phyloP scores from a whole-genome alignment of 2,329 filamentous ascomycete genomes.

The Cryphonectria nitschkei region DNA sequence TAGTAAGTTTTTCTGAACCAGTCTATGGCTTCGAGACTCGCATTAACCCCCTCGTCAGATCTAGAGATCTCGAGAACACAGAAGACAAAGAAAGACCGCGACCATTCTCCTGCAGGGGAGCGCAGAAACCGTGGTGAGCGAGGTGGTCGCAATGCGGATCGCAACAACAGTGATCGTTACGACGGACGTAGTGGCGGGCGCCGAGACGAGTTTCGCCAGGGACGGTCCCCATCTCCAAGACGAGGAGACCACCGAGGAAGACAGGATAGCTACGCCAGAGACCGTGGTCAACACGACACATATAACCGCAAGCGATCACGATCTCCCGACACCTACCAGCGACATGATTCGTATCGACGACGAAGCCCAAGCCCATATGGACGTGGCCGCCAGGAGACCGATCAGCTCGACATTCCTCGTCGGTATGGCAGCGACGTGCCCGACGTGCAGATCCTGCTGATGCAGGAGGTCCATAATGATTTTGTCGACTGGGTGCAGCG shows the following conservation, averaged over 20 bases:
- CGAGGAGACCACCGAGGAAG: constrained; percentile 58
- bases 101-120: constrained; percentile 60
- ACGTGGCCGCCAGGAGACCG: constrained; percentile 53
- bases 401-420: constrained; percentile 72
- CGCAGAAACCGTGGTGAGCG: constrained; percentile 45
- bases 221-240: constrained; percentile 62
- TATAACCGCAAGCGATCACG: constrained; percentile 60
- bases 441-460: constrained; percentile 84
- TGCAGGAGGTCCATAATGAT: constrained; percentile 76
- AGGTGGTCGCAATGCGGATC: constrained; percentile 51
- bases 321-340: constrained; percentile 60
- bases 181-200: constrained; percentile 54
- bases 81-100: constrained; percentile 64
- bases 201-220: constrained; percentile 66
- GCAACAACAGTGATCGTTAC: constrained; percentile 51
- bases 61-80: constrained; percentile 89
- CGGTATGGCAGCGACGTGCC: constrained; percentile 77
- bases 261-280: constrained; percentile 55
- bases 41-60: constrained; percentile 57
- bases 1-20: constrained; percentile 62
- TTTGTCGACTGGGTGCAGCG: constrained; percentile 84
- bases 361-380: constrained; percentile 71
- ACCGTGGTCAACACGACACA: constrained; percentile 46
- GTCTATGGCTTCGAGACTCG: constrained; percentile 7
- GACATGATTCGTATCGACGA: constrained; percentile 61